A percentile compares a stretch with the other conserved stretches of the same genome.
Conservation (phyloP, 495 filamentous ascomycete genomes). For the Parathielavia hyrcaniae region DNA sequence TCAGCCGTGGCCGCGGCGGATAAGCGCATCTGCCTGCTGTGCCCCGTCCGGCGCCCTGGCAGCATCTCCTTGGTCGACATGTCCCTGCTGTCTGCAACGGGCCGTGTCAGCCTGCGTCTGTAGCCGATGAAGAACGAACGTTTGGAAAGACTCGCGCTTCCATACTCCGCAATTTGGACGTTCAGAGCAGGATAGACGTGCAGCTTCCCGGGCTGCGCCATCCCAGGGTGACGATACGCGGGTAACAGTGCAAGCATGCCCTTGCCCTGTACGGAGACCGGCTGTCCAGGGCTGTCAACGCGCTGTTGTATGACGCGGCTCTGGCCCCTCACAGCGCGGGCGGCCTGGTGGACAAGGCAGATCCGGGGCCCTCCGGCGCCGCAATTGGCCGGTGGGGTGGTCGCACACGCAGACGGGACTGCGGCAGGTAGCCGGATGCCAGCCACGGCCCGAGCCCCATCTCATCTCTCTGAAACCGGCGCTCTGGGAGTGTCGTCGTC, state of each 20-base stretch:
- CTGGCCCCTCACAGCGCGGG: not conserved
- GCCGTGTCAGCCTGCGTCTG: slow-evolving; percentile 10
- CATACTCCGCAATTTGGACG: not conserved
- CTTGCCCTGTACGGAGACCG: not conserved
- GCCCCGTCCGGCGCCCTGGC: slow-evolving; percentile 10
- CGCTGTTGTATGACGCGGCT: slow-evolving; percentile 3
- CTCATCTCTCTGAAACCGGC: slow-evolving; percentile 13
- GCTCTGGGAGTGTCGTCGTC: slow-evolving; percentile 1
- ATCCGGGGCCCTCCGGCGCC: not conserved
- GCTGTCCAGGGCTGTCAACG: slow-evolving; percentile 9
- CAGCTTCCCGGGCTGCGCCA: not conserved
- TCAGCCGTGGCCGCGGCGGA: slow-evolving; percentile 6
- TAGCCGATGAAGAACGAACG: not conserved
- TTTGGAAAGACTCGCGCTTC: not conserved
- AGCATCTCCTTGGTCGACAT: slow-evolving; percentile 5
- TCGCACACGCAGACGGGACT: slow-evolving; percentile 5
- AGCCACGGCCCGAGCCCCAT: slow-evolving; percentile 16
- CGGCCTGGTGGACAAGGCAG: slow-evolving; percentile 4
- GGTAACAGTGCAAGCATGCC: not conserved
- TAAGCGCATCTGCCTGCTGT: slow-evolving; percentile 10
- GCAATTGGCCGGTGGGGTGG: slow-evolving; percentile 7
- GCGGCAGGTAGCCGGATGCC: slow-evolving; percentile 15
- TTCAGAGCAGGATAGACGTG: slow-evolving; percentile 2
- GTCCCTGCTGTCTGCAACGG: slow-evolving; percentile 6
- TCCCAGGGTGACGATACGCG: slow-evolving; percentile 5